Conservation (phyloP, 768 basidiomycete genomes). For the Tephrocybe sp. region DNA sequence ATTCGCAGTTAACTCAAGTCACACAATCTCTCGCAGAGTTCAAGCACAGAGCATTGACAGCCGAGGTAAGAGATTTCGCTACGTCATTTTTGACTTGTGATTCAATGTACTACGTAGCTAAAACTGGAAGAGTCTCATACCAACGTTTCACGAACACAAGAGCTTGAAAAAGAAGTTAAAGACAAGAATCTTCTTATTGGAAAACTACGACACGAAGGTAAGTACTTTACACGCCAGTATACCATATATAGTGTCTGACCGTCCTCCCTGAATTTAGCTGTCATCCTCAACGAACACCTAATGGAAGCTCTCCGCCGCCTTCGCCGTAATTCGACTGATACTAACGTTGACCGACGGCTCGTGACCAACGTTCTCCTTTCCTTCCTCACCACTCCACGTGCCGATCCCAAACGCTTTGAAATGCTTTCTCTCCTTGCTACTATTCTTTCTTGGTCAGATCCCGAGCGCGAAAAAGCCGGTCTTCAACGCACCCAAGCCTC, state of each 20-base stretch:
- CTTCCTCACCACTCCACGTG: conserved; percentile 87
- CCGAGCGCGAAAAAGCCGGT: conserved; percentile 90
- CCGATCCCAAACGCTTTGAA: conserved; percentile 94
- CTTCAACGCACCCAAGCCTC: conserved; percentile 53
- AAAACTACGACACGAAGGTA: conserved; percentile 94
- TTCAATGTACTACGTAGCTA: conserved; percentile 40
- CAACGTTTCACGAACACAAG: conserved; percentile 63
- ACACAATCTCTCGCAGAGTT: conserved; percentile 86
- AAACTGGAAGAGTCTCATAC: conserved; percentile 72
- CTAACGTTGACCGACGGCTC: conserved; percentile 89
- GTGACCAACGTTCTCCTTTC: conserved; percentile 93
- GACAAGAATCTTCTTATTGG: conserved; percentile 96
- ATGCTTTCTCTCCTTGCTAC: conserved; percentile 89
- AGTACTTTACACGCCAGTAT: conserved; percentile 14
- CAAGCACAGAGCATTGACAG: conserved; percentile 83
- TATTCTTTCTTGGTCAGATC: conserved; percentile 90
- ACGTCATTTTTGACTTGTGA: background rate
- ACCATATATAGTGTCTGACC: background rate
- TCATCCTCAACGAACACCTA: conserved; percentile 96
- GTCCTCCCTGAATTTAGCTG: conserved; percentile 51
- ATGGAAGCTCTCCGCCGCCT: conserved; percentile 97
- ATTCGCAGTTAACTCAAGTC: conserved; percentile 65
- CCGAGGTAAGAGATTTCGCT: conserved; percentile 67
- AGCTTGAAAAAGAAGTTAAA: conserved; percentile 87
- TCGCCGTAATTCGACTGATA: conserved; percentile 82